Percentiles rank a stretch among this genome's conserved stretches.
Evolutionary conservation across 345 rosid species (phyloP).

Genomic region (Gossypium arboreum): DNA sequence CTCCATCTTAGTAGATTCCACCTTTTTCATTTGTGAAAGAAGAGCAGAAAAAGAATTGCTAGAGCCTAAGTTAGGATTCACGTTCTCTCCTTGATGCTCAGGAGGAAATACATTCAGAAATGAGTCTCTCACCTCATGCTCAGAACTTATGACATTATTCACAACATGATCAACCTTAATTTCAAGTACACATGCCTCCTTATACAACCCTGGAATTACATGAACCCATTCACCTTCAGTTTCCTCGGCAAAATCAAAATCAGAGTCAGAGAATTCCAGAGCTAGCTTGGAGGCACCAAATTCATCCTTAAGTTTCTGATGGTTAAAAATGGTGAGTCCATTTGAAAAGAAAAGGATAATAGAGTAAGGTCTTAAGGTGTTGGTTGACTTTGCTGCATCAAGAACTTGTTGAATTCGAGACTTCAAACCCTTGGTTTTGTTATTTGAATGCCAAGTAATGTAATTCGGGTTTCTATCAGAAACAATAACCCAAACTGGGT

Average conservation of each 20-base stretch:
- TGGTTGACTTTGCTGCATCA: slow-evolving; percentile 46
- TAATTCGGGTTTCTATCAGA: slow-evolving; percentile 79
- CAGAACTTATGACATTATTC: slow-evolving; percentile 18
- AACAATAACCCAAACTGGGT: slow-evolving; percentile 77
- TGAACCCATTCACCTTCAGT: slow-evolving; percentile 63
- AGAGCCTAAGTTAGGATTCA: slow-evolving; percentile 17
- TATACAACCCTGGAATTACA: slow-evolving; percentile 38
- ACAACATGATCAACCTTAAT: slow-evolving; percentile 36
- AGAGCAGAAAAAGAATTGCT: slow-evolving; percentile 36
- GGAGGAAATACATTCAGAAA: slow-evolving; percentile 14
- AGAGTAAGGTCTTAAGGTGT: slow-evolving; percentile 46
- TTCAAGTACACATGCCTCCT: slow-evolving; percentile 50
- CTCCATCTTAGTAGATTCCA: slow-evolving; percentile 11
- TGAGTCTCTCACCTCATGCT: slow-evolving; percentile 15
- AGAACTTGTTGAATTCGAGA: slow-evolving; percentile 44
- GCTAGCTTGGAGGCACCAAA: slow-evolving; percentile 49
- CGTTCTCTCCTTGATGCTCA: slow-evolving; percentile 23
- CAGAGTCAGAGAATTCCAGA: slow-evolving; percentile 29
- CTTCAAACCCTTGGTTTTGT: slow-evolving; percentile 49
- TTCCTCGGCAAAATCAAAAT: slow-evolving; percentile 44
- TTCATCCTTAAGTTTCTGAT: slow-evolving; percentile 34
- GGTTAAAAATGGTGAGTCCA: slow-evolving; percentile 36
- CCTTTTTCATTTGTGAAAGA: slow-evolving; percentile 36
- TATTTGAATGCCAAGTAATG: slow-evolving; percentile 46
- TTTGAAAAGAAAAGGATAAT: slow-evolving; percentile 66